phyloP scores from a whole-genome alignment of 768 basidiomycete genomes.

The Tylopilus cervinicoccineus region DNA sequence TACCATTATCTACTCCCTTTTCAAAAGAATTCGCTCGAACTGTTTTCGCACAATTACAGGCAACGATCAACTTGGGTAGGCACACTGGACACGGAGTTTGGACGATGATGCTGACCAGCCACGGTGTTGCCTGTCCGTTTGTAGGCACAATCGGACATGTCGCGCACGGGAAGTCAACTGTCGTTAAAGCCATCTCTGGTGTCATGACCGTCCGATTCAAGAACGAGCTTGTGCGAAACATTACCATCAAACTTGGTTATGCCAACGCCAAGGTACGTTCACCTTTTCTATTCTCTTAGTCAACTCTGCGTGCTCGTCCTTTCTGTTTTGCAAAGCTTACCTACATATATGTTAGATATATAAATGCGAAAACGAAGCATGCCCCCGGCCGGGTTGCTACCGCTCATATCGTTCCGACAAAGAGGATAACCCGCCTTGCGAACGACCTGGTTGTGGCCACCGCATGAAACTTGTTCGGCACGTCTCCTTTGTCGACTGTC shows the following conservation, averaged over 20 bases:
- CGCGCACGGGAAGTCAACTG: conserved; percentile 94
- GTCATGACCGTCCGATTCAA: conserved; percentile 99
- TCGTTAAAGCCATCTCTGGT: conserved; percentile 98
- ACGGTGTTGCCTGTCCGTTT: conserved; percentile 2
- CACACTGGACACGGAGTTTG: background rate
- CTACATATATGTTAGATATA: conserved; percentile 66
- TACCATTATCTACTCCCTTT: background rate
- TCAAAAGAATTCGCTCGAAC: background rate
- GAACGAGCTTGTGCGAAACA: conserved; percentile 98
- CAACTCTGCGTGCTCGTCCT: background rate
- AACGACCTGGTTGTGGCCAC: conserved; percentile 86
- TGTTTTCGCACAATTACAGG: conserved; percentile 43
- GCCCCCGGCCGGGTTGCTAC: conserved; percentile 93
- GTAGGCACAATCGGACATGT: conserved; percentile 99
- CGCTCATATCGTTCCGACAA: conserved; percentile 91
- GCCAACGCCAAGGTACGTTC: conserved; percentile 91
- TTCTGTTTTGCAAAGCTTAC: background rate
- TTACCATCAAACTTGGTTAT: conserved; percentile 98
- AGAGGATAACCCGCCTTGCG: conserved; percentile 91
- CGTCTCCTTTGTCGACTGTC: conserved; percentile 98
- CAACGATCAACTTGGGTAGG: conserved; percentile 89
- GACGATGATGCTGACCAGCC: conserved; percentile 1
- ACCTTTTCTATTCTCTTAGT: conserved; percentile 1
- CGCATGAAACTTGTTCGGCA: conserved; percentile 92
- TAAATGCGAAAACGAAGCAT: conserved; percentile 92